Conservation (phyloP, 768 basidiomycete species). For the Lentinula boryana region DNA sequence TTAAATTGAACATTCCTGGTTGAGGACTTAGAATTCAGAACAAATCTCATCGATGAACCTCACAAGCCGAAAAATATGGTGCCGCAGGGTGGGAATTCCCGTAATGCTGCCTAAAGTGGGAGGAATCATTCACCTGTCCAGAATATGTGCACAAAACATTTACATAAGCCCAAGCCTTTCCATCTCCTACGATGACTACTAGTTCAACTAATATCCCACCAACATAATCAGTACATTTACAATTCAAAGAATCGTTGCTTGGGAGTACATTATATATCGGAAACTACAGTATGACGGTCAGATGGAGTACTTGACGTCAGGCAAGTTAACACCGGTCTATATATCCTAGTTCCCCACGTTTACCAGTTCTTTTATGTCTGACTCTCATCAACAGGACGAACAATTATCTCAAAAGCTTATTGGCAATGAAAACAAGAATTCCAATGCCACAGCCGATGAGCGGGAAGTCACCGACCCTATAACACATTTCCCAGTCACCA, state of each 20-base stretch:
- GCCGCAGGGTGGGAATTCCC: no score
- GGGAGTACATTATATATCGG: not conserved
- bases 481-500: conserved; percentile 9
- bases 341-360: not conserved
- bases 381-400: not conserved
- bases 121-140: no score
- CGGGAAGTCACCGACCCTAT: conserved; percentile 12
- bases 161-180: no score
- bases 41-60: no score
- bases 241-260: not conserved
- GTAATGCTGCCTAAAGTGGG: no score
- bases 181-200: no score
- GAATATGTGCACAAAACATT: no score
- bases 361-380: not conserved
- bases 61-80: no score
- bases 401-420: not conserved
- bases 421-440: not conserved
- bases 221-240: not conserved
- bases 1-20: no score
- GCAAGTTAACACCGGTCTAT: not conserved
- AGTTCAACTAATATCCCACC: no score
- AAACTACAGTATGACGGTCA: not conserved
- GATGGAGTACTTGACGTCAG: conserved; percentile 7
- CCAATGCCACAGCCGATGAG: not conserved
- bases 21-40: no score